Base-by-base conservation (phyloP, 768 basidiomycete species). In the Leccinum aurantiacum region DNA sequence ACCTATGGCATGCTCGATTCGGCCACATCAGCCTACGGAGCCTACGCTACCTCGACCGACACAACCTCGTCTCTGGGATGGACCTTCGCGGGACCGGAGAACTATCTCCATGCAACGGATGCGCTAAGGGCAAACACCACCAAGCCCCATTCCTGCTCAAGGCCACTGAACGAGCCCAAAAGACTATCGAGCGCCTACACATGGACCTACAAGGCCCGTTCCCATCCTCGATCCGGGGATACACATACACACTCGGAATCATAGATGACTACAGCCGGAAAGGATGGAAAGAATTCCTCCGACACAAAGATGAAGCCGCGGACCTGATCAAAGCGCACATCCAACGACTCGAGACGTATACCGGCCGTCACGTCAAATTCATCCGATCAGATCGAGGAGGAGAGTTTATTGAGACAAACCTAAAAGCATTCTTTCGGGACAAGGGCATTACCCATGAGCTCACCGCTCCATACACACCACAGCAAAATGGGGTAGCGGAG, bases 241-340 rank as follows among this genome's bases (percentile, higher is more conserved):
- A 54, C 10, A 33, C 7, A 1, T 64, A 64, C 14, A 64, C 55
- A 29, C 38, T 64, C 1, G 55, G n/a, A 1, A 14, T 59, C 0
- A 41, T 64, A 14, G 53, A 64, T 35, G 56, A 64, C n/a, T 27
- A 61, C 10, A 64, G 53, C 27, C 22, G 10, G 15, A 64, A 61
- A 22, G 55, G 63, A 1, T 64, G 60, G 55, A 64, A 64, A 22
- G 56, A 64, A 29, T 64, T 51, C 35, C 46, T 64, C 0, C 46
- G 41, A 19, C 44, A 51, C 24, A 64, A 61, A 49, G 54, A 64
- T 5, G 51, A 61, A 10, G 59, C 63, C 0, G 2, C 54, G 0
- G 10, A 17, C 1, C 27, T 35, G 22, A 56, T 63, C 27, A 56
- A 63, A n/a, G 22, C 24, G 0, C 54, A 58, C 6, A 60, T 63